A percentile compares a stretch with the other conserved stretches of the same genome.
Conservation (phyloP, 1,284 basidiomycete genomes). For the Sanghuangporus sanghuang region DNA sequence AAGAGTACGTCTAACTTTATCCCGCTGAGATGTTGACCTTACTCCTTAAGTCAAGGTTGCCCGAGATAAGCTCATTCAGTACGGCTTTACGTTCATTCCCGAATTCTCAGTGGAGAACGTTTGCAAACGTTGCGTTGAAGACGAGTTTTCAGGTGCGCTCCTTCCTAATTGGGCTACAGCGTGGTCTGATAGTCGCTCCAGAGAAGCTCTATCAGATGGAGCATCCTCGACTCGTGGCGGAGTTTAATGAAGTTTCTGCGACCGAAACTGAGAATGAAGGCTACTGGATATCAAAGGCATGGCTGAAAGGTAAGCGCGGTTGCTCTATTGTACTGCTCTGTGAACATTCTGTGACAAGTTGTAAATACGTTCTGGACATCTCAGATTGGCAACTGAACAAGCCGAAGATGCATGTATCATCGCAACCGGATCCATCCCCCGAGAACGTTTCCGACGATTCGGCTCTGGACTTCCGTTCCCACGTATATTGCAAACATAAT, state of each 20-base stretch:
- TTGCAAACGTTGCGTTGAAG: conserved; percentile 56
- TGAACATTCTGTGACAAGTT: background rate
- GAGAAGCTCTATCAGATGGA: conserved; percentile 62
- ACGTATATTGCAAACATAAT: conserved; percentile 70
- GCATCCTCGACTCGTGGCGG: conserved; percentile 54
- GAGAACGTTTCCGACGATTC: conserved; percentile 28
- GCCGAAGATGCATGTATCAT: conserved; percentile 66
- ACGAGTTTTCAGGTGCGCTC: conserved; percentile 53
- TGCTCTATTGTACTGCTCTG: background rate
- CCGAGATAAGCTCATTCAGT: conserved; percentile 3
- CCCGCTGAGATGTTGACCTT: background rate
- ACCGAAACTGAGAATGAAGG: conserved; percentile 39
- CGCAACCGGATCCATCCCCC: conserved; percentile 57
- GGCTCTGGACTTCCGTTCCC: conserved; percentile 41
- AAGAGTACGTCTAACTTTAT: conserved; percentile 31
- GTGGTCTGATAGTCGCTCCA: conserved; percentile 26
- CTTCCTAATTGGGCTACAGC: background rate
- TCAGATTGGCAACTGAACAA: conserved; percentile 66
- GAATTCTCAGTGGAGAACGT: conserved; percentile 36
- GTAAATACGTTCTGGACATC: background rate
- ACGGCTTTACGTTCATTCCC: conserved; percentile 10
- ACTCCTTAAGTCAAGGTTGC: conserved; percentile 4
- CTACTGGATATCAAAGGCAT: conserved; percentile 72
- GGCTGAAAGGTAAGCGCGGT: conserved; percentile 64
- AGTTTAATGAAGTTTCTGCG: conserved; percentile 48